These are phyloP conservation scores for Hermanozyma aechmeae DNA, from an alignment of 805 yeast species.

Conservation along the genomic window DNA sequence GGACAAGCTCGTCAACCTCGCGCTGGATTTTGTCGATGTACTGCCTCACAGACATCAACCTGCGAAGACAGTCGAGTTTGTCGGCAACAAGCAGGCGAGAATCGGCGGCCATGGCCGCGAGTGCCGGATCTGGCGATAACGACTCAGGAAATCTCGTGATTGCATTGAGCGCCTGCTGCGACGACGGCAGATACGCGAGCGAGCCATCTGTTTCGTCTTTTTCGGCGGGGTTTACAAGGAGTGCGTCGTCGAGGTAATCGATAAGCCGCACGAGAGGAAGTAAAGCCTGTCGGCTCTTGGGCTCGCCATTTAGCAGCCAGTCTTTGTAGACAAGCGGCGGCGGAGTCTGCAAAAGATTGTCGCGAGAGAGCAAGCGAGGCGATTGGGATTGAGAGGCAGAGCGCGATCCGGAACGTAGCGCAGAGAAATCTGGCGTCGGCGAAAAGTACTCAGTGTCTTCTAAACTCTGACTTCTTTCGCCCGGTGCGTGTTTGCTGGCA, in stretches of 20 bases:
- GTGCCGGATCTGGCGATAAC: constrained; percentile 54
- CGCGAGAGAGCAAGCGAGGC: no score
- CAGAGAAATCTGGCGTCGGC: no score
- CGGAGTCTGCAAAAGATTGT: no score
- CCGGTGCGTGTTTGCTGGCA: no score
- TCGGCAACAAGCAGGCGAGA: constrained; percentile 51
- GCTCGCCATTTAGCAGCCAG: no score
- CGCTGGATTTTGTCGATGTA: constrained; percentile 68
- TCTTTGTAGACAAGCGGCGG: no score
- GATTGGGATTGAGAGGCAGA: no score
- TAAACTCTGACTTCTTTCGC: no score
- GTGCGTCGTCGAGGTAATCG: constrained; percentile 67
- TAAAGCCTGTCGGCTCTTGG: no score
- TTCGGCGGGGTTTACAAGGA: constrained; percentile 51
- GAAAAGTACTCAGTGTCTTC: no score
- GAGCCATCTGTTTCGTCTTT: constrained; percentile 43
- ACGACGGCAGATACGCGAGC: constrained; percentile 45
- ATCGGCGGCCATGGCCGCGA: constrained; percentile 53
- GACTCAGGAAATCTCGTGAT: constrained; percentile 38
- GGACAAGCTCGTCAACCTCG: constrained; percentile 67
- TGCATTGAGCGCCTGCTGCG: constrained; percentile 44
- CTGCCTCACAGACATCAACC: constrained; percentile 66
- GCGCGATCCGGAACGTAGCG: no score
- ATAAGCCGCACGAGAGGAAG: constrained; percentile 35
- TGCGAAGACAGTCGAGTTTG: constrained; percentile 59